Evolutionary conservation across 148 eudicot genomes (phyloP).

Genomic region (Amaranthus hypochondriacus): DNA sequence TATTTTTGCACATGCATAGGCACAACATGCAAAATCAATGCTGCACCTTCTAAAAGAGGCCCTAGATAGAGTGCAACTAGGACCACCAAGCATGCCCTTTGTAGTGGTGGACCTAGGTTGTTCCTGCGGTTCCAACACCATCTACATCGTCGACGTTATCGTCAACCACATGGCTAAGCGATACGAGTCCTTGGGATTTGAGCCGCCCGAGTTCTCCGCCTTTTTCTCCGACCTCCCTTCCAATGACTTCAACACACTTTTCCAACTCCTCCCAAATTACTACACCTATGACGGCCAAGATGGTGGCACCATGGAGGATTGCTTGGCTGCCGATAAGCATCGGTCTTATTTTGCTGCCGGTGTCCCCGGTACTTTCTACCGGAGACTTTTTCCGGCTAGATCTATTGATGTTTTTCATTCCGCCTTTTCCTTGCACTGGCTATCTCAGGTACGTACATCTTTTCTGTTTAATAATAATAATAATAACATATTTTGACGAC

Average conservation of each 20-base stretch:
- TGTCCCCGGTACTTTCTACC: conserved; percentile 80
- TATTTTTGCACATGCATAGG: conserved; percentile 30
- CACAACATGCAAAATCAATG: conserved; percentile 84
- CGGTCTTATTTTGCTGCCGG: conserved; percentile 84
- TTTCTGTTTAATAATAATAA: too few relatives aligned
- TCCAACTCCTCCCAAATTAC: conserved; percentile 70
- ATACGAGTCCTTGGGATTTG: conserved; percentile 49
- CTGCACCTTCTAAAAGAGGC: conserved; percentile 73
- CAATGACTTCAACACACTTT: conserved; percentile 95
- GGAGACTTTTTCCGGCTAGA: conserved; percentile 69
- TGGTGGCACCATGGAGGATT: conserved; percentile 65
- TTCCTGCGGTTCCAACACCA: conserved; percentile 77
- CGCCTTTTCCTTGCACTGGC: conserved; percentile 92
- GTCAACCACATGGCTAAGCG: conserved; percentile 64
- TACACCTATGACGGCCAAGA: conserved; percentile 23
- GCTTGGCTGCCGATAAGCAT: conserved; percentile 61
- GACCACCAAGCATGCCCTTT: conserved; percentile 41
- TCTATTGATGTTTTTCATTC: conserved; percentile 79
- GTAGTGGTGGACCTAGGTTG: conserved; percentile 86
- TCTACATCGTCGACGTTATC: conserved; percentile 59
- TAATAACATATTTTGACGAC: too few relatives aligned
- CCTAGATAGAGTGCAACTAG: conserved; percentile 56
- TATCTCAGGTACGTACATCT: conserved; percentile 59
- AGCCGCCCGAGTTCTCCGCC: conserved; percentile 77
- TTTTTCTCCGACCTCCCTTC: conserved; percentile 90